Base-by-base conservation (phyloP, 2,329 filamentous ascomycete genomes). In the Calonectria pseudoturangicola region DNA sequence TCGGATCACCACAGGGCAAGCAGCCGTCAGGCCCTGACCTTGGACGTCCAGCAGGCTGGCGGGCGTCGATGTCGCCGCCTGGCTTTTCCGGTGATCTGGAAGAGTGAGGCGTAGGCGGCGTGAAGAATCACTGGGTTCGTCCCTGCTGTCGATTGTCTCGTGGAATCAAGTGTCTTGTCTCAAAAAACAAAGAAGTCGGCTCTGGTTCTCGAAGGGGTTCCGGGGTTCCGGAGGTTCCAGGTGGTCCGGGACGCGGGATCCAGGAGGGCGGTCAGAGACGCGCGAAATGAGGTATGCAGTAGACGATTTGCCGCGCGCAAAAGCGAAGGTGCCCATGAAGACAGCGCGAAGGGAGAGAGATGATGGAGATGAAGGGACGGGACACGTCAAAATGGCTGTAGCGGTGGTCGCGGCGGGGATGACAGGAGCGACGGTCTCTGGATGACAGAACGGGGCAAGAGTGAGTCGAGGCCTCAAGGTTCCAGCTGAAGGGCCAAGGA, bases 131-230 rank as follows among this genome's bases (percentile, higher is more conserved):
- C n/a, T 58, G 36, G 65, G 56, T 50, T 54, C 33, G 70, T 39
- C 58, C 58, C 47, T 39, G 51, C 28, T 51, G 27, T 58, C 41
- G 70, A 48, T 58, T 36, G 56, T 68, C 56, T 36, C 43, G 45
- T 63, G 54, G 64, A 54, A 72, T 50, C 64, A 58, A 56, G 41
- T 72, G 70, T 68, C 64, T 71, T 56, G 70, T 63, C 54, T 68
- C 43, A 68, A 68, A 63, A 63, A 63, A 33, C 30, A 54, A 39
- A 28, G 30, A 58, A 41, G 21, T 68, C 60, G 48, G 66, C 28
- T 48, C 39, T 66, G 63, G 41, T 66, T 71, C 68, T 66, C 39
- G 48, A 66, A 71, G 56, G 13, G 69, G 58, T 54, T 28, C 64
- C 54, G 54, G 51, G 28, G 28, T 60, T 54, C 63, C 69, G 56